Evolutionary conservation across 805 yeast genomes (phyloP).

Genomic region (Tetrapisispora nanseiensis): DNA sequence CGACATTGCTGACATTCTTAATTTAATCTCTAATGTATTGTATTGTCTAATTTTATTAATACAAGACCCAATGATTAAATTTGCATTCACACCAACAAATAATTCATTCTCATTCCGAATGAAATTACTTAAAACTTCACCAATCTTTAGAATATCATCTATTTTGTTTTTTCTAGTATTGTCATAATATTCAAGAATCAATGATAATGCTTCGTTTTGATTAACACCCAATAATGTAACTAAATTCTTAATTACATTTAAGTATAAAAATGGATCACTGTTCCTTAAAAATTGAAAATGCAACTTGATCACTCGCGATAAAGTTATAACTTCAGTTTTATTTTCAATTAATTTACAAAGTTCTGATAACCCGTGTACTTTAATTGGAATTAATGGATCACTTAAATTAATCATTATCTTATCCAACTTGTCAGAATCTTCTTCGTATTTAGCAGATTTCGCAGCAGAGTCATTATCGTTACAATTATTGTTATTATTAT

Average conservation of each 20-base stretch:
- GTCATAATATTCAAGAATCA: constrained; percentile 33
- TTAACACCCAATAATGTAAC: constrained; percentile 45
- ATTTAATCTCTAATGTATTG: constrained; percentile 39
- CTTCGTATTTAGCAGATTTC: constrained; percentile 2
- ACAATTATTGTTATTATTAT: not conserved
- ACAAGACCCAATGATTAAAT: constrained; percentile 35
- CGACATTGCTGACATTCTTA: constrained; percentile 83
- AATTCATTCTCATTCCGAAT: constrained; percentile 41
- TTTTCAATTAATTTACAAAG: constrained; percentile 45
- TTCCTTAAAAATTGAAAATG: constrained; percentile 61
- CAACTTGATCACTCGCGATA: constrained; percentile 48
- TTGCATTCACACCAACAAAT: constrained; percentile 37
- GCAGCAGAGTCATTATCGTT: not conserved
- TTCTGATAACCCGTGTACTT: constrained; percentile 74
- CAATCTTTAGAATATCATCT: constrained; percentile 68
- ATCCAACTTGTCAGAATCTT: constrained; percentile 34
- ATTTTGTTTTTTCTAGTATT: constrained; percentile 31
- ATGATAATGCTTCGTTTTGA: constrained; percentile 29
- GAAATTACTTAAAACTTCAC: constrained; percentile 66
- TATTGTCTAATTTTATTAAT: constrained; percentile 33
- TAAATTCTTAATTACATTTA: constrained; percentile 76
- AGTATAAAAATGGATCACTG: constrained; percentile 76
- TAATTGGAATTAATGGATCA: constrained; percentile 73
- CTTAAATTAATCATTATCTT: constrained; percentile 58
- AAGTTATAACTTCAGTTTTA: constrained; percentile 40